Conservation (phyloP, 257 asterid genomes). For the Sherardia arvensis region DNA sequence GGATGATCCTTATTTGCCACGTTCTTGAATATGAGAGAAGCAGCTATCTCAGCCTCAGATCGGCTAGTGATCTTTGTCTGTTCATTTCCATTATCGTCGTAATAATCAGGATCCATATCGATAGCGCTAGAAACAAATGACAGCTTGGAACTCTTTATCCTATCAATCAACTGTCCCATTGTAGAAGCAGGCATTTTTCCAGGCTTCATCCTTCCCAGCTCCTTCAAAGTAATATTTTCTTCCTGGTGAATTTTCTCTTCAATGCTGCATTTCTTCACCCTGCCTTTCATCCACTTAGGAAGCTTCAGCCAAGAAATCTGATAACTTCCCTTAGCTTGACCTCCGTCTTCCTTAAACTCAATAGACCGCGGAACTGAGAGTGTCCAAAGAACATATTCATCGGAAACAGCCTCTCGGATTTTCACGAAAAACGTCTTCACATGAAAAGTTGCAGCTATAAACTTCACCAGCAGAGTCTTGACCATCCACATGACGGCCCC, state of each 20-base stretch:
- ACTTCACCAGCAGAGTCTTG: conserved; percentile 6
- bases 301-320: not conserved
- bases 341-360: not conserved
- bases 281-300: not conserved
- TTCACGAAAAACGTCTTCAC: conserved; percentile 1
- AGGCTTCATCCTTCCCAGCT: conserved; percentile 14
- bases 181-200: conserved; percentile 24
- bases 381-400: conserved; percentile 9
- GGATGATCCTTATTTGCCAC: conserved; percentile 6
- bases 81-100: conserved; percentile 3
- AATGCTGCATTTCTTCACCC: not conserved
- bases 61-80: conserved; percentile 17
- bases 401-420: not conserved
- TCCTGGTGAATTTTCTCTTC: conserved; percentile 2
- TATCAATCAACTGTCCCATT: conserved; percentile 16
- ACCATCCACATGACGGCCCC: conserved; percentile 15
- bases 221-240: not conserved
- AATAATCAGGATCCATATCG: conserved; percentile 3
- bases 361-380: conserved; percentile 12
- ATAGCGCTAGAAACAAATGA: conserved; percentile 10
- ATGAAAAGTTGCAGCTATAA: conserved; percentile 6
- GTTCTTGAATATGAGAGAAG: conserved; percentile 19
- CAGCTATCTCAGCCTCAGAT: conserved; percentile 15
- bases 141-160: conserved; percentile 14
- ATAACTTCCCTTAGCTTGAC: not conserved